Percentiles rank a stretch among this genome's conserved stretches.
phyloP scores from a whole-genome alignment of 116 monocot species.

The Dioscorea cayenensis region DNA sequence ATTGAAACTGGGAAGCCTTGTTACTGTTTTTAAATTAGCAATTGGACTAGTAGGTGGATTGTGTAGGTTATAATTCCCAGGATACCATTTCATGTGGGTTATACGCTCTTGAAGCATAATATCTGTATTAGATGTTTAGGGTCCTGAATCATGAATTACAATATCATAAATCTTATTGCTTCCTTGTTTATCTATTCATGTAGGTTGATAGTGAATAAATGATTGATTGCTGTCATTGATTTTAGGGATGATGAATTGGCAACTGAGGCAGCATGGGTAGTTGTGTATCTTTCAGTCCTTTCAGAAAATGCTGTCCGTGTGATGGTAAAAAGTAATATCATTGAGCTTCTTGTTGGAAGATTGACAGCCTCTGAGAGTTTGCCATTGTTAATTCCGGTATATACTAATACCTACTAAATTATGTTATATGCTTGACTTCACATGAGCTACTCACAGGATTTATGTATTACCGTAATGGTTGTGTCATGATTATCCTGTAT shows the following conservation, averaged over 20 bases:
- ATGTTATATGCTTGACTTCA: background rate
- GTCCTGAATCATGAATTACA: too few relatives aligned
- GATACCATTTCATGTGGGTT: too few relatives aligned
- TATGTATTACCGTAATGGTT: too few relatives aligned
- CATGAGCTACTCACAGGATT: background rate
- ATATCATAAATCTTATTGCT: too few relatives aligned
- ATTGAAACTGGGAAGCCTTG: too few relatives aligned
- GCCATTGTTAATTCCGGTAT: slow-evolving; percentile 93
- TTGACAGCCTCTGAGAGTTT: slow-evolving; percentile 68
- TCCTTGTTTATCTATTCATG: too few relatives aligned
- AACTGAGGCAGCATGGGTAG: slow-evolving; percentile 93
- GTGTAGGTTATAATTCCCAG: too few relatives aligned
- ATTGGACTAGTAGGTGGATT: too few relatives aligned
- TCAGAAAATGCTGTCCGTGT: slow-evolving; percentile 55
- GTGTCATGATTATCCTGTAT: too few relatives aligned
- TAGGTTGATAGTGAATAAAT: background rate
- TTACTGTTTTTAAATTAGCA: too few relatives aligned
- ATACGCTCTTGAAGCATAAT: too few relatives aligned
- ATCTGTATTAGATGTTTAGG: too few relatives aligned
- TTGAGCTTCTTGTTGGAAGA: slow-evolving; percentile 64
- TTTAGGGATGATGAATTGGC: slow-evolving; percentile 82
- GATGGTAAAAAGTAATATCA: slow-evolving; percentile 59
- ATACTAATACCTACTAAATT: background rate
- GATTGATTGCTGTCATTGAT: slow-evolving; percentile 1
- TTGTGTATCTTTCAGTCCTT: slow-evolving; percentile 90